Conservation (phyloP, 179 eudicot species). For the Camellia oleifera region DNA sequence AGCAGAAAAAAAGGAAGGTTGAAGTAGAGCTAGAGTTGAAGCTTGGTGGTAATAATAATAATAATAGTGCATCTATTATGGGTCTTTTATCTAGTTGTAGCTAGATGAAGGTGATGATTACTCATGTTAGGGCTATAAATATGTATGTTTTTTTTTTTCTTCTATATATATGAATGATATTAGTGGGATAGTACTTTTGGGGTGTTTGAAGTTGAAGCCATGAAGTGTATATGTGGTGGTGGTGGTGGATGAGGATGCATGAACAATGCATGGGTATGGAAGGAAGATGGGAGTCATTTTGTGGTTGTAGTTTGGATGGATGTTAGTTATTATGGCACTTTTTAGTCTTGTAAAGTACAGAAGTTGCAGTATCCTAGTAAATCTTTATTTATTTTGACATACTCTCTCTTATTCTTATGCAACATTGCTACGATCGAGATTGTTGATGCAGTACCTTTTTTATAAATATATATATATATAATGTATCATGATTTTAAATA, state of each 20-base stretch:
- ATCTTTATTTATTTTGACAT: too few relatives aligned
- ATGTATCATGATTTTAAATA: too few relatives aligned
- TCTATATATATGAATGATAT: background rate
- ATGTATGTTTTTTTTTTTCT: background rate
- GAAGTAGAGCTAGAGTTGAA: conserved; percentile 35
- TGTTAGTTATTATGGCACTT: too few relatives aligned
- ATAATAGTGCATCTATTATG: conserved; percentile 4
- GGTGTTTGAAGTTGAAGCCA: background rate
- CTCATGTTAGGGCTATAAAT: background rate
- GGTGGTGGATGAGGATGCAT: background rate
- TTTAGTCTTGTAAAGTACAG: too few relatives aligned
- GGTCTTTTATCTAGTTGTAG: background rate
- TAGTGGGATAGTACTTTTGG: background rate
- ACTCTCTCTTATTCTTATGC: too few relatives aligned
- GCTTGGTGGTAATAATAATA: conserved; percentile 20
- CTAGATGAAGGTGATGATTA: background rate
- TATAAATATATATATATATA: too few relatives aligned
- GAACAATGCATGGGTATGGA: background rate
- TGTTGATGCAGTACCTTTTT: too few relatives aligned
- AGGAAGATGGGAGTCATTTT: background rate
- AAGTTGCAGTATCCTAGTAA: too few relatives aligned
- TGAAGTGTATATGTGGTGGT: background rate
- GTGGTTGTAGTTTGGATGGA: background rate
- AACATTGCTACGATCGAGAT: too few relatives aligned
- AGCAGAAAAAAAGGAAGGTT: background rate